phyloP scores from a whole-genome alignment of 2,329 filamentous ascomycete species.

The Pseudogymnoascus sp. region DNA sequence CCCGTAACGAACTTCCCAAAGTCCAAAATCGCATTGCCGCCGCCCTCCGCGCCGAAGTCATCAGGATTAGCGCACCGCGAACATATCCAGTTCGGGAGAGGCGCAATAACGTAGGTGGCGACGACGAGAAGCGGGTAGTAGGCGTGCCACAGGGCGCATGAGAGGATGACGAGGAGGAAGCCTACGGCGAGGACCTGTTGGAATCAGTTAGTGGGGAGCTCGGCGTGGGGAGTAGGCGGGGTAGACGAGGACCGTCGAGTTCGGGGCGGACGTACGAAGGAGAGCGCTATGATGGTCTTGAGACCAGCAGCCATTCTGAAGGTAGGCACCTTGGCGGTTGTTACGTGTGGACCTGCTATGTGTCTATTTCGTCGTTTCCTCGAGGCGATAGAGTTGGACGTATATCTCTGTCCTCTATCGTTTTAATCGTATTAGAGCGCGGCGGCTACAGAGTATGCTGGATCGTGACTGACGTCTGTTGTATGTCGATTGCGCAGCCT shows the following conservation, averaged over 20 bases:
- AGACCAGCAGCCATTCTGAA: constrained; percentile 68
- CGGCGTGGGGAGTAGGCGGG: background rate
- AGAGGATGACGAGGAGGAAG: constrained; percentile 97
- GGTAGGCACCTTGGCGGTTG: constrained; percentile 19
- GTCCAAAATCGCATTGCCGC: constrained; percentile 79
- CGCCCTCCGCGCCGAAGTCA: constrained; percentile 84
- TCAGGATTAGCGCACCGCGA: constrained; percentile 81
- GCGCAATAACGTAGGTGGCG: constrained; percentile 88
- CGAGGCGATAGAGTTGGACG: background rate
- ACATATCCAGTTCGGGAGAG: constrained; percentile 95
- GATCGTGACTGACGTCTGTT: constrained; percentile 8
- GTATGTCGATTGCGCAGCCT: constrained; percentile 12
- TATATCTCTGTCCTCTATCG: background rate
- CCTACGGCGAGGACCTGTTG: constrained; percentile 82
- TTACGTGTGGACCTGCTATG: background rate
- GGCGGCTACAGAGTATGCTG: background rate
- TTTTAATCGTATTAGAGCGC: background rate
- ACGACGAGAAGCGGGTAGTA: constrained; percentile 96
- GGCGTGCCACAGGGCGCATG: constrained; percentile 87
- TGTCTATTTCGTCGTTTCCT: constrained; percentile 3
- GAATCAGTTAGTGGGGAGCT: constrained; percentile 14
- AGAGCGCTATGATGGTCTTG: constrained; percentile 98
- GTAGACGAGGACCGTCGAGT: background rate
- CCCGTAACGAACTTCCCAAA: constrained; percentile 91
- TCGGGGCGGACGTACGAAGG: constrained; percentile 61